Conservation (phyloP, 192 early-diverging fungal genomes). For the Coemansia sp. region DNA sequence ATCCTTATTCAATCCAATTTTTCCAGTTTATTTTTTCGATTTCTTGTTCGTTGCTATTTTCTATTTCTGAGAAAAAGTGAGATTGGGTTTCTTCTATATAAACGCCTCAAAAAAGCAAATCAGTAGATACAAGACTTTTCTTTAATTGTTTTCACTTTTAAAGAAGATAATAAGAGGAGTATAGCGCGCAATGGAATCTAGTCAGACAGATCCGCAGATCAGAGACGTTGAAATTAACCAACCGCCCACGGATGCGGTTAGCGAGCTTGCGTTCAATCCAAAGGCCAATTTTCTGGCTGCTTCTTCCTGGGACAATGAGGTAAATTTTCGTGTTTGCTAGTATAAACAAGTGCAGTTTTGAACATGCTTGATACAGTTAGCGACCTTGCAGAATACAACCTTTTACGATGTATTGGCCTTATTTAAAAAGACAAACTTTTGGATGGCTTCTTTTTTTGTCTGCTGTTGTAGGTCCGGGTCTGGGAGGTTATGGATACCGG, state of each 20-base stretch:
- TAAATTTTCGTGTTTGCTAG: constrained; percentile 11
- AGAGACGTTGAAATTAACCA: constrained; percentile 55
- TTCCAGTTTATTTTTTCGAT: no score
- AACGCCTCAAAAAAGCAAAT: no score
- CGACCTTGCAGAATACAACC: not conserved
- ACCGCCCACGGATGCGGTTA: constrained; percentile 78
- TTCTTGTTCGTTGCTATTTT: no score
- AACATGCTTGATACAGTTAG: not conserved
- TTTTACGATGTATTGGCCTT: not conserved
- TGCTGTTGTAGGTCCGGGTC: constrained; percentile 78
- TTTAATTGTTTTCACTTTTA: no score
- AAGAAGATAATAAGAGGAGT: not conserved
- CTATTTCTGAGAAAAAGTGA: constrained; percentile 5
- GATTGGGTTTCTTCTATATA: no score
- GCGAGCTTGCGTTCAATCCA: constrained; percentile 77
- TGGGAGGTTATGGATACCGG: constrained; percentile 85
- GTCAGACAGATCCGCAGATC: constrained; percentile 9
- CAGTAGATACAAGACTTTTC: no score
- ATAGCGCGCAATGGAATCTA: constrained; percentile 21
- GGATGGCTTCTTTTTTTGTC: not conserved
- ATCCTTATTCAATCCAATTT: no score
- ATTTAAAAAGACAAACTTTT: not conserved
- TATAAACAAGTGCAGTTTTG: not conserved
- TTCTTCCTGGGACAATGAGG: constrained; percentile 85
- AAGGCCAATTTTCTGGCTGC: constrained; percentile 83